These are phyloP conservation scores for Pythium oligandrum DNA, from an alignment of 352 stramenopile genomes.

Conservation along the genomic window DNA sequence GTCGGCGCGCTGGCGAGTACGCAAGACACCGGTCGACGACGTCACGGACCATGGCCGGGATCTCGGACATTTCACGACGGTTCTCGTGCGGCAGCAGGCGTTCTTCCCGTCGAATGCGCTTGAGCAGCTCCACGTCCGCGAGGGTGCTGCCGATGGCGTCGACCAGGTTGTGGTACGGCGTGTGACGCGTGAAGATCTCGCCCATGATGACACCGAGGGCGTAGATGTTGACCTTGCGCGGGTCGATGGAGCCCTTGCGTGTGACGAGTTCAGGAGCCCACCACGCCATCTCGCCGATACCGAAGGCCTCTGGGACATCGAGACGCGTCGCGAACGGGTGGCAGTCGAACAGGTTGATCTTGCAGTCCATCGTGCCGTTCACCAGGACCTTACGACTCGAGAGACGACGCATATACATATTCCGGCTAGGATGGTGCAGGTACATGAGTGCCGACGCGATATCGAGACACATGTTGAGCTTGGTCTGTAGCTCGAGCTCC, in stretches of 20 bases:
- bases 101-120: constrained; percentile 15
- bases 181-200: constrained; percentile 23
- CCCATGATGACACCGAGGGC: constrained; percentile 22
- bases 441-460: constrained; percentile 56
- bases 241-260: constrained; percentile 9
- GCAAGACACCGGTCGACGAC: constrained; percentile 19
- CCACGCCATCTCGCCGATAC: constrained; percentile 16
- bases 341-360: constrained; percentile 25
- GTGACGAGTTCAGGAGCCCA: constrained; percentile 22
- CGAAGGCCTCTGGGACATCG: constrained; percentile 14
- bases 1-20: constrained; percentile 15
- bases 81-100: constrained; percentile 20
- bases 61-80: constrained; percentile 13
- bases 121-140: constrained; percentile 13
- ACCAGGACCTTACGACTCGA: constrained; percentile 25
- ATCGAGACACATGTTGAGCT: constrained; percentile 66
- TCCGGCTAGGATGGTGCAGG: constrained; percentile 35
- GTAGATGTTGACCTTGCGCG: constrained; percentile 25
- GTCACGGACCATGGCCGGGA: constrained; percentile 14
- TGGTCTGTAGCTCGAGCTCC: constrained; percentile 44
- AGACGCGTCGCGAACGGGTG: constrained; percentile 7
- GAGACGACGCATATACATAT: constrained; percentile 17
- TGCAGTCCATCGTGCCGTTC: constrained; percentile 19
- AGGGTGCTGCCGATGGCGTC: constrained; percentile 17
- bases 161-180: constrained; percentile 19